These are phyloP conservation scores for Pythium pyrilobum DNA, from an alignment of 352 stramenopile genomes.

Conservation along the genomic window DNA sequence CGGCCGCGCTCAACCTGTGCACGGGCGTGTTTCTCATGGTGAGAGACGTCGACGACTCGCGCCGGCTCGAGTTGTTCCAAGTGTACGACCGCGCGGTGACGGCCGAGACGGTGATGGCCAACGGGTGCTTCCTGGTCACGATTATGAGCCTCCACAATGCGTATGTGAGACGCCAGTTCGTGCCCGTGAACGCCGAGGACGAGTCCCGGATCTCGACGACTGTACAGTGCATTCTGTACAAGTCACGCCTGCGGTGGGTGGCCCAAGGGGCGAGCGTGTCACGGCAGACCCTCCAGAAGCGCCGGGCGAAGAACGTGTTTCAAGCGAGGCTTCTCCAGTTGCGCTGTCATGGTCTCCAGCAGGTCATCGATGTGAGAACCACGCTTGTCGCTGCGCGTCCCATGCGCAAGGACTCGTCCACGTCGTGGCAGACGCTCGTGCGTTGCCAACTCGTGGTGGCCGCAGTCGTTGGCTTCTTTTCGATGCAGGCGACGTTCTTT, in stretches of 20 bases:
- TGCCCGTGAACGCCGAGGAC: too few species aligned
- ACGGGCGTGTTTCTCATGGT: background rate
- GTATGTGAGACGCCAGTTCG: background rate
- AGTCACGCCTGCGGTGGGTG: background rate
- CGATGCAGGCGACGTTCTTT: background rate
- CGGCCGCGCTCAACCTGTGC: background rate
- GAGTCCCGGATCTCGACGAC: too few species aligned
- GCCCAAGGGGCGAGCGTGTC: background rate
- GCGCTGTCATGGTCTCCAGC: background rate
- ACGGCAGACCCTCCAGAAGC: background rate
- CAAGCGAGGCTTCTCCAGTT: background rate
- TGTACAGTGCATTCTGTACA: background rate
- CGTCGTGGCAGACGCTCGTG: too few species aligned
- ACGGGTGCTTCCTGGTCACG: constrained; percentile 1
- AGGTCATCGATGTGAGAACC: background rate
- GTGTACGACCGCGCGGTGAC: background rate
- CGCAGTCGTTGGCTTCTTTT: background rate
- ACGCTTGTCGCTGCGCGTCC: too few species aligned
- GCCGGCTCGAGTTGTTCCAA: background rate
- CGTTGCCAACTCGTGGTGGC: background rate
- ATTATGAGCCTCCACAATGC: background rate
- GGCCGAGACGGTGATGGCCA: background rate
- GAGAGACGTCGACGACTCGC: background rate
- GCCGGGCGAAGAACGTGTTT: background rate
- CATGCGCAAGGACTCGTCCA: too few species aligned